A percentile compares a stretch with the other conserved stretches of the same genome.
These are phyloP conservation scores for Beauveria sp. DNA, from an alignment of 2,329 filamentous ascomycete genomes.

Conservation along the genomic window DNA sequence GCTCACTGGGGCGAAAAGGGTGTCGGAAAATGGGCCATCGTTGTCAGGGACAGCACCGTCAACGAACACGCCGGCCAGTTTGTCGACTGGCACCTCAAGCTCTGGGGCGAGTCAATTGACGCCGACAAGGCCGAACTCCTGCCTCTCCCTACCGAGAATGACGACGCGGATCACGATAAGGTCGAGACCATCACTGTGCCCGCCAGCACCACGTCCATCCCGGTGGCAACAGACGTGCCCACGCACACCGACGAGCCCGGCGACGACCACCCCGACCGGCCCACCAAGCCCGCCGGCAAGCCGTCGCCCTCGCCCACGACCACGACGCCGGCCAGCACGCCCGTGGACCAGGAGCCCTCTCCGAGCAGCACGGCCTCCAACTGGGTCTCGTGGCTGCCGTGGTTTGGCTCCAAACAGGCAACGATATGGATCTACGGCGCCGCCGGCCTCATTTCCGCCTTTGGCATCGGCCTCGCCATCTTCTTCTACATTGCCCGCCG, in stretches of 20 bases:
- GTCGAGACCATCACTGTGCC: constrained; percentile 43
- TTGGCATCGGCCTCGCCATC: constrained; percentile 71
- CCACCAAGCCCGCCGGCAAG: constrained; percentile 35
- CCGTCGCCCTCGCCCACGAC: constrained; percentile 24
- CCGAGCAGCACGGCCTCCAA: constrained; percentile 52
- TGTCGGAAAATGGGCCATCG: constrained; percentile 80
- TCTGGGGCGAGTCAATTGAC: constrained; percentile 88
- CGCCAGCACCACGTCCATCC: constrained; percentile 31
- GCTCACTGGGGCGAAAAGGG: constrained; percentile 92
- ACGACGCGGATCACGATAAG: constrained; percentile 73
- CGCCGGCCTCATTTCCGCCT: constrained; percentile 72
- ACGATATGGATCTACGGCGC: constrained; percentile 92
- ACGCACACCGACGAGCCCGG: constrained; percentile 41
- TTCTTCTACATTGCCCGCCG: constrained; percentile 77
- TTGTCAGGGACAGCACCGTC: constrained; percentile 75
- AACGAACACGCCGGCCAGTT: constrained; percentile 75
- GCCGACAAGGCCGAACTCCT: constrained; percentile 62
- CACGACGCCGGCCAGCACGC: constrained; percentile 22
- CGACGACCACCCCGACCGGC: constrained; percentile 58
- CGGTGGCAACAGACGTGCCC: constrained; percentile 39
- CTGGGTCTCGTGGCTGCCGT: constrained; percentile 80
- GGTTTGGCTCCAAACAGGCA: constrained; percentile 79
- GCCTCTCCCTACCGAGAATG: constrained; percentile 74
- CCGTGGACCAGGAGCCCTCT: constrained; percentile 27
- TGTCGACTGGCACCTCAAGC: constrained; percentile 83